Percentiles rank a stretch among this genome's conserved stretches.
Evolutionary conservation across 495 filamentous ascomycete species (phyloP).

Genomic region (Cladorrhinum samala): DNA sequence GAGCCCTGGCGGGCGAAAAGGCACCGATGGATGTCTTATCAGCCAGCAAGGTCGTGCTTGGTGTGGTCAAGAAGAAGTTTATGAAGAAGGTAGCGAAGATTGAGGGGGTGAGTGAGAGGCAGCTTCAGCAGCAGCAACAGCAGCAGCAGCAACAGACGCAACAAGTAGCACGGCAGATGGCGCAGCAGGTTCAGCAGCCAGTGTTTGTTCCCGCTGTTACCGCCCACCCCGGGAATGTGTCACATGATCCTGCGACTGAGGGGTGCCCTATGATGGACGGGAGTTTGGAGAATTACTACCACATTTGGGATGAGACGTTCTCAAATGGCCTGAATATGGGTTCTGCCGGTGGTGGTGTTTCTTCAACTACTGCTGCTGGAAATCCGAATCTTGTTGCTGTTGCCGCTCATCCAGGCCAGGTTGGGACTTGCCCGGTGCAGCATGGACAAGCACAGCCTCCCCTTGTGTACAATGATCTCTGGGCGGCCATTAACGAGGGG

Average conservation of each 20-base stretch:
- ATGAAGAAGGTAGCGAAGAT: constrained; percentile 28
- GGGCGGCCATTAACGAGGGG: constrained; percentile 18
- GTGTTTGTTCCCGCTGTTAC: background rate
- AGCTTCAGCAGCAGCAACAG: background rate
- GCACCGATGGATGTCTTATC: constrained; percentile 26
- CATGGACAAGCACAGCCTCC: background rate
- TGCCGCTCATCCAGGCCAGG: no score
- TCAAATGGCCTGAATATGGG: background rate
- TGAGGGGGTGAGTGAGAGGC: constrained; percentile 13
- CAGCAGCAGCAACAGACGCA: constrained; percentile 6
- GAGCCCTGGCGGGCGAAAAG: constrained; percentile 4
- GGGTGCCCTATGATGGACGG: constrained; percentile 44
- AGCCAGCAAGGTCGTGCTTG: constrained; percentile 36
- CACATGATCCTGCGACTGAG: constrained; percentile 6
- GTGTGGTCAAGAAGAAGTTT: constrained; percentile 34
- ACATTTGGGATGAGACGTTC: constrained; percentile 36
- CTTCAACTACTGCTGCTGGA: background rate
- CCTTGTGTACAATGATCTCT: constrained; percentile 14
- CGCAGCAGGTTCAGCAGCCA: background rate
- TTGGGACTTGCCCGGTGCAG: background rate
- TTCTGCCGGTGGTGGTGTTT: background rate
- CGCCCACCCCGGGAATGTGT: background rate
- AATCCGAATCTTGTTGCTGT: background rate
- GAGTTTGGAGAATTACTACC: constrained; percentile 34
- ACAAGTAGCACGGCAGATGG: background rate